These are phyloP conservation scores for Drechslera avenae DNA, from an alignment of 2,329 filamentous ascomycete species.

Conservation along the genomic window DNA sequence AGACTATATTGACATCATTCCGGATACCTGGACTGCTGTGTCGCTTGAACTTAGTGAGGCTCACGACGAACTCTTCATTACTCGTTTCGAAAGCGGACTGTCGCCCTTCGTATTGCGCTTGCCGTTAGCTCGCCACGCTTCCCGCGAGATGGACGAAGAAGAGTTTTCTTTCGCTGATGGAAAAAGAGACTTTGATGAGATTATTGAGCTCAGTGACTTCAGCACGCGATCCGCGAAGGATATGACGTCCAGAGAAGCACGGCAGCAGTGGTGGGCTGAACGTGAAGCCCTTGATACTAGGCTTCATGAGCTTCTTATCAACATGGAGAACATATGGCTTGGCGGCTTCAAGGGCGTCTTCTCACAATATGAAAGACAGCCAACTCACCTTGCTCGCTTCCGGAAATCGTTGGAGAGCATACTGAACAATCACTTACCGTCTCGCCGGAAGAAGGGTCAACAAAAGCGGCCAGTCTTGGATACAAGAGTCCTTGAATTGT, in stretches of 20 bases:
- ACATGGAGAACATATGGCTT: constrained; percentile 91
- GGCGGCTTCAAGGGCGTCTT: constrained; percentile 96
- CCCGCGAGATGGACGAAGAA: constrained; percentile 78
- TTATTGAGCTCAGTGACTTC: constrained; percentile 80
- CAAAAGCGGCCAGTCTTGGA: constrained; percentile 61
- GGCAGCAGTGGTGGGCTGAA: constrained; percentile 87
- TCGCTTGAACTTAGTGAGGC: constrained; percentile 85
- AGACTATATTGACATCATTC: constrained; percentile 85
- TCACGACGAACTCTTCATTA: constrained; percentile 82
- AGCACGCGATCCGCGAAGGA: constrained; percentile 78
- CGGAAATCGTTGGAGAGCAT: constrained; percentile 77
- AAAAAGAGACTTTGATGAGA: constrained; percentile 77
- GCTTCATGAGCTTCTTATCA: constrained; percentile 76
- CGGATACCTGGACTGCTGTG: constrained; percentile 79
- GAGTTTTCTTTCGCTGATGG: constrained; percentile 84
- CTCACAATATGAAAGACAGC: constrained; percentile 69
- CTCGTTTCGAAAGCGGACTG: constrained; percentile 76
- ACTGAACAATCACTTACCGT: constrained; percentile 84
- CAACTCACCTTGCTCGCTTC: constrained; percentile 73
- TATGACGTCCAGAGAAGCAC: constrained; percentile 74
- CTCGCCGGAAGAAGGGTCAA: constrained; percentile 67
- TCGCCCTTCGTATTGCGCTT: constrained; percentile 85
- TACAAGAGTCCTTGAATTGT: constrained; percentile 78
- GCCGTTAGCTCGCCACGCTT: constrained; percentile 80
- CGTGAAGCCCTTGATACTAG: constrained; percentile 79